Conservation (phyloP, 83 land plant genomes). For the Picea engelmannii region DNA sequence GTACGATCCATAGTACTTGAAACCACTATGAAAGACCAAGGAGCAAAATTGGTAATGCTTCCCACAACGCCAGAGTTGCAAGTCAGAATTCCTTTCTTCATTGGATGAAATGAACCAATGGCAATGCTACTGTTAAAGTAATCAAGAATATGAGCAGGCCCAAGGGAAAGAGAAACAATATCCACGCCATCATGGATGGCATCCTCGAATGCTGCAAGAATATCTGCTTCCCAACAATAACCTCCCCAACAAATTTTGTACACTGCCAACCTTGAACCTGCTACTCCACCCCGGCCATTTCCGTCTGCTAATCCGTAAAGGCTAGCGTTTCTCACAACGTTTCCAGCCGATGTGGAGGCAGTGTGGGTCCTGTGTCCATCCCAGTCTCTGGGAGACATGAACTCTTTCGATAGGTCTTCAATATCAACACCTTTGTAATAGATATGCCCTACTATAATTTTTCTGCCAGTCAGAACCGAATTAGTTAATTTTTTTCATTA, state of each 20-base stretch:
- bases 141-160: background rate
- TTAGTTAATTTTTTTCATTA: too few species aligned
- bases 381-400: background rate
- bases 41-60: too few species aligned
- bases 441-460: background rate
- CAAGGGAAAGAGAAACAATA: constrained; percentile 36
- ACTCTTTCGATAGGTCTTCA: background rate
- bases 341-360: background rate
- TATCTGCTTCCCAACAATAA: constrained; percentile 23
- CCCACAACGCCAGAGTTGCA: too few species aligned
- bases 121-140: constrained; percentile 20
- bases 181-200: constrained; percentile 51
- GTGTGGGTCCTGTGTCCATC: background rate
- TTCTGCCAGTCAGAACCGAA: background rate
- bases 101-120: background rate
- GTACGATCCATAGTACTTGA: too few species aligned
- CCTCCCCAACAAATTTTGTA: constrained; percentile 15
- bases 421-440: background rate
- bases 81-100: too few species aligned
- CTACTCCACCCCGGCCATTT: background rate
- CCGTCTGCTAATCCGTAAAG: background rate
- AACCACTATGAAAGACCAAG: too few species aligned
- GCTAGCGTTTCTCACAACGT: background rate
- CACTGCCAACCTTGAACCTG: background rate
- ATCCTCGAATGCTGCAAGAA: constrained; percentile 45